phyloP scores from a whole-genome alignment of 345 rosid genomes.

The Gossypium anomalum region DNA sequence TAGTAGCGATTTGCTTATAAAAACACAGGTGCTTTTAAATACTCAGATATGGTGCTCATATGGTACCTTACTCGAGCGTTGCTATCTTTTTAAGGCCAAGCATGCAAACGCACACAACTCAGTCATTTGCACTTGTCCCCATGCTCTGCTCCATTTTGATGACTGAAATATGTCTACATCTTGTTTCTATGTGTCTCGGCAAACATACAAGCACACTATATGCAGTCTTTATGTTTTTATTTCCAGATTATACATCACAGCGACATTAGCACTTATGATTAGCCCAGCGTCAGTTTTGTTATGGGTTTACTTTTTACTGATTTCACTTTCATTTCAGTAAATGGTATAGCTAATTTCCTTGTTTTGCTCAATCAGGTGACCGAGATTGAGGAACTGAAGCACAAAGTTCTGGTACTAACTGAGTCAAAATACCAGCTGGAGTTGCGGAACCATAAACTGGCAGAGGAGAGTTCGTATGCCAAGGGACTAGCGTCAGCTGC shows the following conservation, averaged over 20 bases:
- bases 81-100: neutral
- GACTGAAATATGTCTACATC: too few species aligned
- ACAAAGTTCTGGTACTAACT: slow-evolving; percentile 44
- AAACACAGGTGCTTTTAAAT: neutral
- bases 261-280: neutral
- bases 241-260: too few species aligned
- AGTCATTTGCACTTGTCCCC: neutral
- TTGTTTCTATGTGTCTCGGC: too few species aligned
- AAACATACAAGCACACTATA: too few species aligned
- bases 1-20: neutral
- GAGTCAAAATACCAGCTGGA: slow-evolving; percentile 67
- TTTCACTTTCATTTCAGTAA: neutral
- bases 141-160: neutral
- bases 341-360: slow-evolving; percentile 11
- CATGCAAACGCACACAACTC: neutral
- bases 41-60: neutral
- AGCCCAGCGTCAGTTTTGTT: neutral
- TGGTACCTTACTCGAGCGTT: neutral
- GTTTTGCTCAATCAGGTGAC: slow-evolving; percentile 36
- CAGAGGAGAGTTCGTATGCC: slow-evolving; percentile 87
- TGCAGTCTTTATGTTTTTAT: too few species aligned
- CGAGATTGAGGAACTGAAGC: slow-evolving; percentile 74
- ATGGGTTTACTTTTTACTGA: neutral
- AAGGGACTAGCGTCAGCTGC: slow-evolving; percentile 97
- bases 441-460: slow-evolving; percentile 62